Evolutionary conservation across 768 basidiomycete species (phyloP), one percentile per base, ranked within the genome.

Genomic region (Nidula microcarpa): DNA sequence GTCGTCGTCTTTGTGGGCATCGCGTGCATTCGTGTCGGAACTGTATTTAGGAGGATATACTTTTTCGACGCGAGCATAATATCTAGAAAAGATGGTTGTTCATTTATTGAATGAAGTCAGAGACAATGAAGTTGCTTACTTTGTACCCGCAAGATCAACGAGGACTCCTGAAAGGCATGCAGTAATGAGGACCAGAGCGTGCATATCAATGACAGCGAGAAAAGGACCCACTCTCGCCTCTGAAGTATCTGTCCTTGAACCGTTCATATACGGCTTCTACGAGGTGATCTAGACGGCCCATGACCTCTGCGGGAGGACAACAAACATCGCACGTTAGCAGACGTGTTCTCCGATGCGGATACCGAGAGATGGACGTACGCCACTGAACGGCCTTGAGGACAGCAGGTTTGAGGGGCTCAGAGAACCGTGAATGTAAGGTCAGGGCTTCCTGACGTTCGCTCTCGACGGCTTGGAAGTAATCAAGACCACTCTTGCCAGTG

Each of bases 221-320:
- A 52, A 52, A 50, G 44, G 53, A 83, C 94, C 55, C 63, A 95
- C 94, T 87, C 72, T 99, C 97, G 60, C 85, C 86, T 43, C 81
- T 74, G 70, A 94, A 98, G 70, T 94, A 99, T 33, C 97, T 83
- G 73, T 98, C 91, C 62, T 94, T 94, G 80, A 94, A 98, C 50
- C 97, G 88, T 57, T 98, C 95, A 63, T 85, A 97, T 37, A 98
- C 91, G 48, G 89, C 87, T 68, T 99, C 97, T 14, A 96, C 94
- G 16, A 99, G 78, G 63, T 91, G 90, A 72, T 99, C 96, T 51
- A 98, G 76, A 54, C 97, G 88, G 46, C 97, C 96, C 71, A 98
- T 89, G 60, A 98, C 91, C 86, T 97, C 95, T 97, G 70, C 36
- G 57, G 23, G 23, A 30, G 23, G 23, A 30, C 23, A 30, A 3